phyloP scores from a whole-genome alignment of 2,329 filamentous ascomycete genomes.

The Clonostachys sp. region DNA sequence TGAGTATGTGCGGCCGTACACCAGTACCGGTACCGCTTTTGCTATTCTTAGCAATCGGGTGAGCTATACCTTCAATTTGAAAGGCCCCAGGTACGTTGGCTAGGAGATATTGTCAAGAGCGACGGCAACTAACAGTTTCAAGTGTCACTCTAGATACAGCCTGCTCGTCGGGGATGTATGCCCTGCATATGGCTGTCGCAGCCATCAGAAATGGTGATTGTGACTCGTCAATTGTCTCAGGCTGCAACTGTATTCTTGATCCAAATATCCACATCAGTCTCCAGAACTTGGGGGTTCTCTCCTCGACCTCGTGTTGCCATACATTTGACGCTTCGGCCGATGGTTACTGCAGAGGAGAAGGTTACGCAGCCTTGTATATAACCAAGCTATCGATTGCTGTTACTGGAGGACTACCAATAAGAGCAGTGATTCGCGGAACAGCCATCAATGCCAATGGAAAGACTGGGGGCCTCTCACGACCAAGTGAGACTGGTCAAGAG shows the following conservation, averaged over 20 bases:
- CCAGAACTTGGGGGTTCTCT: conserved; percentile 13
- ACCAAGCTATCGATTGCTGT: conserved; percentile 49
- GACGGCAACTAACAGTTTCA: conserved; percentile 10
- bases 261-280: conserved; percentile 15
- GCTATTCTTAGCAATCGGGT: conserved; percentile 5
- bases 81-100: conserved; percentile 1
- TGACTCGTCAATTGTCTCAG: conserved; percentile 21
- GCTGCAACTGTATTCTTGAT: conserved; percentile 17
- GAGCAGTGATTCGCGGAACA: conserved; percentile 41
- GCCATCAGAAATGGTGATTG: conserved; percentile 21
- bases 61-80: conserved; percentile 5
- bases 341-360: conserved; percentile 53
- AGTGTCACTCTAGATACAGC: conserved; percentile 40
- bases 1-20: not conserved
- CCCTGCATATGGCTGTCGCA: conserved; percentile 31
- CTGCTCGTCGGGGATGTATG: conserved; percentile 38
- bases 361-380: conserved; percentile 44
- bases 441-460: conserved; percentile 44
- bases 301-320: conserved; percentile 26
- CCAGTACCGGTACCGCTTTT: not conserved
- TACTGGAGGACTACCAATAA: conserved; percentile 43
- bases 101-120: not conserved
- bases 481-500: conserved; percentile 35
- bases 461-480: conserved; percentile 45
- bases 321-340: conserved; percentile 46